phyloP scores from a whole-genome alignment of 2,329 filamentous ascomycete genomes.

The Capronia coronata region DNA sequence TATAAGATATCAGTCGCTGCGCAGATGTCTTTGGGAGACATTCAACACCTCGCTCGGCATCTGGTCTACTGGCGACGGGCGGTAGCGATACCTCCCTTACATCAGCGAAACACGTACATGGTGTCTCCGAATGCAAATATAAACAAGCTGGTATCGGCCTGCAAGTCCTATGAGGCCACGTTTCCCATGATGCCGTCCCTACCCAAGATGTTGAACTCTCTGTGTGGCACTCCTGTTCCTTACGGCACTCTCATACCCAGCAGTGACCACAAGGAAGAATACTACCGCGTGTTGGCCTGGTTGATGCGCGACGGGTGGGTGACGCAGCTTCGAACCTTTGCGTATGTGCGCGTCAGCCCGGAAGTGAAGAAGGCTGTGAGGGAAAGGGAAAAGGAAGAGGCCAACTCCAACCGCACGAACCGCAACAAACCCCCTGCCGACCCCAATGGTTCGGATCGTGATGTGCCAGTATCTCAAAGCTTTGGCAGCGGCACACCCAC shows the following conservation, averaged over 20 bases:
- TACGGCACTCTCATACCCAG: slow-evolving; percentile 81
- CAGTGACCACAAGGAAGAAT: slow-evolving; percentile 77
- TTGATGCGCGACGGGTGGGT: slow-evolving; percentile 89
- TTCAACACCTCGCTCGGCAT: slow-evolving; percentile 83
- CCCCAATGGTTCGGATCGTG: slow-evolving; percentile 2
- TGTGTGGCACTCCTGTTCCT: slow-evolving; percentile 72
- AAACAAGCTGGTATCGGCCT: slow-evolving; percentile 61
- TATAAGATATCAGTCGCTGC: slow-evolving; percentile 58
- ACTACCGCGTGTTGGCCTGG: slow-evolving; percentile 89
- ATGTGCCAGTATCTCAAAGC: slow-evolving; percentile 14
- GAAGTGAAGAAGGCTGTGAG: slow-evolving; percentile 78
- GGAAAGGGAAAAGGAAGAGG: slow-evolving; percentile 41
- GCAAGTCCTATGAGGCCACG: slow-evolving; percentile 63
- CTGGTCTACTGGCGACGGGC: slow-evolving; percentile 95
- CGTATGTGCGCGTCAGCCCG: slow-evolving; percentile 76
- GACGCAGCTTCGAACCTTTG: slow-evolving; percentile 84
- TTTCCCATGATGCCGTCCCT: slow-evolving; percentile 81
- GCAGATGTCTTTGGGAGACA: slow-evolving; percentile 68
- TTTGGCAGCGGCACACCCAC: slow-evolving; percentile 16
- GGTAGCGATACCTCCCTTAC: slow-evolving; percentile 82
- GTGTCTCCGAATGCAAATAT: slow-evolving; percentile 85
- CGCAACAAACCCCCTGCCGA: slow-evolving; percentile 12
- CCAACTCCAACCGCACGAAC: too few relatives aligned
- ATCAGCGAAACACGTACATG: slow-evolving; percentile 84
- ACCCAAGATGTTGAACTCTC: slow-evolving; percentile 75